phyloP scores from a whole-genome alignment of 1,284 basidiomycete genomes.

The Sphaerobolus stellatus region DNA sequence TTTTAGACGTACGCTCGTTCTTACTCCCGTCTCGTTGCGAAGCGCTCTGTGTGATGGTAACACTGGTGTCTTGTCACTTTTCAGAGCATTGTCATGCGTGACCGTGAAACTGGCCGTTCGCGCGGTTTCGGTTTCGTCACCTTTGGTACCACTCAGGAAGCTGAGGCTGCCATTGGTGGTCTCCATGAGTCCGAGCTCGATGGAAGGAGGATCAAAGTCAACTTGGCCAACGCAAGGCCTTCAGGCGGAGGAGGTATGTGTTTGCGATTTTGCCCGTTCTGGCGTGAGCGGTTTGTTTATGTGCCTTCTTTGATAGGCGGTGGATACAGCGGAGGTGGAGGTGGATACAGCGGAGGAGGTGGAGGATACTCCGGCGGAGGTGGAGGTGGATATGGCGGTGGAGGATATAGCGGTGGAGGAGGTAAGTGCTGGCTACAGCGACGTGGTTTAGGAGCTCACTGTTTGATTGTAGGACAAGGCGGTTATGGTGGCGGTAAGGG shows the following conservation, averaged over 20 bases:
- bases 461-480: too few relatives aligned
- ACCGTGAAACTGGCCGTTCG: constrained; percentile 94
- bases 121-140: constrained; percentile 97
- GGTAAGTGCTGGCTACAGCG: neutral
- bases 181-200: constrained; percentile 95
- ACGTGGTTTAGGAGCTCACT: too few relatives aligned
- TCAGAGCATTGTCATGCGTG: constrained; percentile 95
- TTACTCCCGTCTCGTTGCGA: constrained; percentile 21
- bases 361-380: constrained; percentile 4
- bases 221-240: constrained; percentile 87
- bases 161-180: constrained; percentile 72
- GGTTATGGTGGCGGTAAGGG: neutral
- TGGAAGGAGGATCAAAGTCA: constrained; percentile 90
- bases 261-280: constrained; percentile 14
- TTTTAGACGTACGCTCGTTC: constrained; percentile 73
- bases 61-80: constrained; percentile 33
- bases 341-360: constrained; percentile 2
- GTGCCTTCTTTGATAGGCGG: neutral
- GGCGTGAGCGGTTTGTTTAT: constrained; percentile 22
- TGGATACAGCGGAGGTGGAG: neutral
- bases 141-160: constrained; percentile 63
- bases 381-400: neutral
- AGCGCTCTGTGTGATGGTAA: constrained; percentile 15
- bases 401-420: constrained; percentile 1
- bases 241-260: constrained; percentile 53